Percentiles rank a stretch among this genome's conserved stretches.
Evolutionary conservation across 2,329 filamentous ascomycete genomes (phyloP).

Genomic region (Lachnellula hyalina): DNA sequence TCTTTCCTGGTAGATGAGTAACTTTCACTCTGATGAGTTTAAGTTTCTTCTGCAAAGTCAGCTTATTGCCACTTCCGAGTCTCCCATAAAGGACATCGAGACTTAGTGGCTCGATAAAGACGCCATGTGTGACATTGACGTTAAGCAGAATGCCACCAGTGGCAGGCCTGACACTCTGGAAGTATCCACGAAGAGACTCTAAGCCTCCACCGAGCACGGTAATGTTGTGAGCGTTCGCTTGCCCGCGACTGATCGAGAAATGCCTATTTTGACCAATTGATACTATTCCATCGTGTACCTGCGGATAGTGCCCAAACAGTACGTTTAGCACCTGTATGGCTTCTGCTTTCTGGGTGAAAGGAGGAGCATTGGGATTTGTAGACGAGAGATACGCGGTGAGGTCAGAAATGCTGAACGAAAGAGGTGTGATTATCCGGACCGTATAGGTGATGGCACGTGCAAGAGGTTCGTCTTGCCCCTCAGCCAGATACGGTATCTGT

Average conservation of each 20-base stretch:
- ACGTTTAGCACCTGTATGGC: conserved; percentile 55
- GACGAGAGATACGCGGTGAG: conserved; percentile 19
- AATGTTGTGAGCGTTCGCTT: conserved; percentile 19
- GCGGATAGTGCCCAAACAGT: conserved; percentile 45
- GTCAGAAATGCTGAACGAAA: conserved; percentile 17
- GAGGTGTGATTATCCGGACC: conserved; percentile 17
- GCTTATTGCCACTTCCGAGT: conserved; percentile 24
- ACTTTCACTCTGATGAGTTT: conserved; percentile 37
- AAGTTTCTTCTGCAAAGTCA: conserved; percentile 26
- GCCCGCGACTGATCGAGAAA: conserved; percentile 37
- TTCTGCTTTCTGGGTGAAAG: conserved; percentile 38
- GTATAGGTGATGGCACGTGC: conserved; percentile 16
- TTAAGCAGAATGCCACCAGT: conserved; percentile 55
- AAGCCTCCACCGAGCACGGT: conserved; percentile 45
- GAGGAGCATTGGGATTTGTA: conserved; percentile 5
- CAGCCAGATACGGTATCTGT: conserved; percentile 21
- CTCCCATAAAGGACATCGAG: conserved; percentile 35
- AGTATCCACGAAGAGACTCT: conserved; percentile 55
- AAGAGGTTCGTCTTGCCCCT: conserved; percentile 25
- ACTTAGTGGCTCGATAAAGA: conserved; percentile 48
- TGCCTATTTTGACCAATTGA: conserved; percentile 49
- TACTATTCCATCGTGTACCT: conserved; percentile 32
- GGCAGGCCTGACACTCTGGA: conserved; percentile 54
- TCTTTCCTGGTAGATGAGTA: conserved; percentile 34
- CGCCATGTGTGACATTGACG: conserved; percentile 55